A percentile compares a stretch with the other conserved stretches of the same genome.
These are phyloP conservation scores for Vitis labrusca DNA, from an alignment of 164 flowering plant genomes.

Conservation along the genomic window DNA sequence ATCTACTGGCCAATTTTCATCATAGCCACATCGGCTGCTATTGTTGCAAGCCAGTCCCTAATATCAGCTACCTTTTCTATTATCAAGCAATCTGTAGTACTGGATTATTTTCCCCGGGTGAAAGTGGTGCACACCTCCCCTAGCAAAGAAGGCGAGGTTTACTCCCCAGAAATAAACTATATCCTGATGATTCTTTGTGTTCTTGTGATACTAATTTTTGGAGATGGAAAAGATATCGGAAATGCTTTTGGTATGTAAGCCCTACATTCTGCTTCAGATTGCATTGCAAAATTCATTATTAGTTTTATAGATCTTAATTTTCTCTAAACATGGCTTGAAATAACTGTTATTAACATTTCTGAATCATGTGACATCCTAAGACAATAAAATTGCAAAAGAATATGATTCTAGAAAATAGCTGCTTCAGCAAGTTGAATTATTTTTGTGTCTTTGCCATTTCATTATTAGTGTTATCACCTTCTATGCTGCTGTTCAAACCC, in stretches of 20 bases:
- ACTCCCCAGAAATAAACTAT: constrained; percentile 85
- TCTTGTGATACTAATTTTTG: constrained; percentile 68
- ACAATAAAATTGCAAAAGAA: too few species aligned
- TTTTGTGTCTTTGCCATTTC: too few species aligned
- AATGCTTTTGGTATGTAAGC: constrained; percentile 79
- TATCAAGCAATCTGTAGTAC: constrained; percentile 84
- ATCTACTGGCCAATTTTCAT: constrained; percentile 82
- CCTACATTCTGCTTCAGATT: background rate
- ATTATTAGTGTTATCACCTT: background rate
- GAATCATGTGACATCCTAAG: too few species aligned
- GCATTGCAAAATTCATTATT: background rate
- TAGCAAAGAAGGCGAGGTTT: constrained; percentile 76
- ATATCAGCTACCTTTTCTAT: constrained; percentile 90
- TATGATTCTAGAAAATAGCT: too few species aligned
- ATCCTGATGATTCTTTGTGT: constrained; percentile 83
- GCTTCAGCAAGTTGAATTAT: too few species aligned
- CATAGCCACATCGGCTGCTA: constrained; percentile 71
- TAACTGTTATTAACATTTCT: too few species aligned
- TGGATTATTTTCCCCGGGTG: constrained; percentile 84
- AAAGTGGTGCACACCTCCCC: constrained; percentile 82
- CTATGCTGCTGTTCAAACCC: background rate
- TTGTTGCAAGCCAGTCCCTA: constrained; percentile 84
- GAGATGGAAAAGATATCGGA: constrained; percentile 78
- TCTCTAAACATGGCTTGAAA: background rate
- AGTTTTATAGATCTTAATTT: background rate